These are phyloP conservation scores for Trichoderma polysporum DNA, from an alignment of 2,329 filamentous ascomycete species.

Conservation along the genomic window DNA sequence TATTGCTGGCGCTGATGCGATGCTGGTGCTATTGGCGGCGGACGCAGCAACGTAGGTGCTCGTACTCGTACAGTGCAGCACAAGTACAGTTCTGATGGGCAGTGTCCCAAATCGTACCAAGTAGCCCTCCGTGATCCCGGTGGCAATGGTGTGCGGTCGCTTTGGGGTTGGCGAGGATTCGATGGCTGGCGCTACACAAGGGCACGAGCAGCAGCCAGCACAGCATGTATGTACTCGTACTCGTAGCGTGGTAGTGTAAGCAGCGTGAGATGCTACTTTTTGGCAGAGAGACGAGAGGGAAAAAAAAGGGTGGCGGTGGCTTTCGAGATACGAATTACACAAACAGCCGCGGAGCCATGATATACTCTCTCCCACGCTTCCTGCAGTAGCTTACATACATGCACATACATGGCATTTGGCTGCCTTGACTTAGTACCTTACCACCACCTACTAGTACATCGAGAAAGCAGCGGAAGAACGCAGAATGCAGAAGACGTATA, in stretches of 20 bases:
- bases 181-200: slow-evolving; percentile 16
- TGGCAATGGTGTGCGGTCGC: slow-evolving; percentile 12
- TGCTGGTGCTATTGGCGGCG: not conserved
- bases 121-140: not conserved
- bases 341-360: slow-evolving; percentile 15
- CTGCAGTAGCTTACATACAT: slow-evolving; percentile 2
- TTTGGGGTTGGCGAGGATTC: not conserved
- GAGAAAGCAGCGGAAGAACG: not conserved
- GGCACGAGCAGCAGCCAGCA: not conserved
- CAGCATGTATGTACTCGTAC: not conserved
- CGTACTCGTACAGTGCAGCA: not conserved
- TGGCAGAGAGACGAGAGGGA: not conserved
- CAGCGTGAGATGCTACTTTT: not conserved
- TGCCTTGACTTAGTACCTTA: not conserved
- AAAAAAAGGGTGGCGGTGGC: slow-evolving; percentile 13
- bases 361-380: slow-evolving; percentile 2
- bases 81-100: not conserved
- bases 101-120: not conserved
- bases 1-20: not conserved
- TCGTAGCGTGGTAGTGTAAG: not conserved
- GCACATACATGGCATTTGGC: not conserved
- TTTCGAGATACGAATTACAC: slow-evolving; percentile 18
- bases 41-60: too few relatives aligned
- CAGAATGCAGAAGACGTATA: not conserved
- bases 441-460: not conserved